These are phyloP conservation scores for Albatrellus sp. DNA, from an alignment of 1,284 basidiomycete genomes.

Conservation along the genomic window DNA sequence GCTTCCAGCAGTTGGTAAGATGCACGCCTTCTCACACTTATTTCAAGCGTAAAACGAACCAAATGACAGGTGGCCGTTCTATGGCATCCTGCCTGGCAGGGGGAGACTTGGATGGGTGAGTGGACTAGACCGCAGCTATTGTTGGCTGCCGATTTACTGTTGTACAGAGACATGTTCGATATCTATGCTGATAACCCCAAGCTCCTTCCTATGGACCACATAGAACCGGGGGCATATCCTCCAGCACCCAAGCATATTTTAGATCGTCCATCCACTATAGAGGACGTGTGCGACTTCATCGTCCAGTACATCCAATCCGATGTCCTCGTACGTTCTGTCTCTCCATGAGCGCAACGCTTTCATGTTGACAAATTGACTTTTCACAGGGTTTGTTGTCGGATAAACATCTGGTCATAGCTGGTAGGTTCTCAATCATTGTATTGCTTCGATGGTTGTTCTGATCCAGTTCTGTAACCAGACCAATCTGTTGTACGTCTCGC, in stretches of 20 bases:
- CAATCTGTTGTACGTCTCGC: conserved; percentile 42
- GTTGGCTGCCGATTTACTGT: background rate
- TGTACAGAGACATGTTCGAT: conserved; percentile 23
- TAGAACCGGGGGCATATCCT: conserved; percentile 42
- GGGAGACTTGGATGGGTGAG: conserved; percentile 65
- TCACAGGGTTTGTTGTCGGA: conserved; percentile 53
- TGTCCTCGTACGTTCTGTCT: conserved; percentile 36
- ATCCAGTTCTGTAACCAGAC: conserved; percentile 25
- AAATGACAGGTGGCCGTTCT: conserved; percentile 39
- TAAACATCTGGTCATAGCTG: conserved; percentile 63
- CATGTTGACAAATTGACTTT: background rate
- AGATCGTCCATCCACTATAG: conserved; percentile 43
- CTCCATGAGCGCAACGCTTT: background rate
- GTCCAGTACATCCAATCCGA: conserved; percentile 78
- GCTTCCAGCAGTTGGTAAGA: conserved; percentile 50
- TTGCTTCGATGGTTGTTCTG: background rate
- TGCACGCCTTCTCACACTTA: background rate
- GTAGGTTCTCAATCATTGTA: conserved; percentile 22
- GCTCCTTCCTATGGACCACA: conserved; percentile 36
- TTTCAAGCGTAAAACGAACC: background rate
- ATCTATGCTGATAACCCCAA: conserved; percentile 25
- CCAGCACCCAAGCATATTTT: conserved; percentile 18
- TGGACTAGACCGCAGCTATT: conserved; percentile 8
- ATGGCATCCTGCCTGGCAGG: conserved; percentile 58
- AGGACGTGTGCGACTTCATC: conserved; percentile 73